Base-by-base conservation (phyloP, 345 rosid genomes). In the Bretschneidera sinensis region DNA sequence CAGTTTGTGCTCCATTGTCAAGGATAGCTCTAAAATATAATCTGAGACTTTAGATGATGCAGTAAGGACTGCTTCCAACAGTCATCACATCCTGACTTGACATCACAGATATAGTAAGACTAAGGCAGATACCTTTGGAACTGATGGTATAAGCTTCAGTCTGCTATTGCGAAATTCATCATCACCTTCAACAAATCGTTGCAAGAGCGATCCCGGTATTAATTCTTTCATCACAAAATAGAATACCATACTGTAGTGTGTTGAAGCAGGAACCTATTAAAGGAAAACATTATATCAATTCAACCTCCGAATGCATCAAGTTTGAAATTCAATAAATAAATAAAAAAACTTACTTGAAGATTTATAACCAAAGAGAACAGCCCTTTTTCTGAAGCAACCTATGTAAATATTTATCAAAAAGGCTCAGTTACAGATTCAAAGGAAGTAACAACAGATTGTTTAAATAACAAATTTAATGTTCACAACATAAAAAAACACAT, bases 81-180 rank as follows among this genome's bases (percentile, higher is more conserved):
- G n/a, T n/a, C n/a, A n/a, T n/a, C n/a, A n/a, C n/a, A n/a, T n/a
- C n/a, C n/a, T 51, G 57, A 48, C 34, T 19, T 21, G 16, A 2
- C 19, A 9, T 24, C 24, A 8, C 8, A 50, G 34, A 51, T 9
- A 25, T 49, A 54, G 54, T 14, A 21, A 34, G 25, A 57, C 18
- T 13, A 19, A 47, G 34, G 25, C 35, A 45, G 11, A 65, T 70
- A 90, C 97, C 95, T 95, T 88, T 13, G 97, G 95, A 74, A 95
- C 97, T 21, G 84, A 75, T 24, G 99, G 99, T 69, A 95, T 88
- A 68, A 95, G 99, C 83, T 95, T 95, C 62, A 91, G 66, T 63
- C 99, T 88, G 73, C 95, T 88, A 75, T 95, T 95, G 28, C 96
- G 85, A 67, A 95, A 95, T 69, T 91, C 99, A 69, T 95, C 99